These are phyloP conservation scores for Ophiostoma piceae DNA, from an alignment of 2,329 filamentous ascomycete species.

Conservation along the genomic window DNA sequence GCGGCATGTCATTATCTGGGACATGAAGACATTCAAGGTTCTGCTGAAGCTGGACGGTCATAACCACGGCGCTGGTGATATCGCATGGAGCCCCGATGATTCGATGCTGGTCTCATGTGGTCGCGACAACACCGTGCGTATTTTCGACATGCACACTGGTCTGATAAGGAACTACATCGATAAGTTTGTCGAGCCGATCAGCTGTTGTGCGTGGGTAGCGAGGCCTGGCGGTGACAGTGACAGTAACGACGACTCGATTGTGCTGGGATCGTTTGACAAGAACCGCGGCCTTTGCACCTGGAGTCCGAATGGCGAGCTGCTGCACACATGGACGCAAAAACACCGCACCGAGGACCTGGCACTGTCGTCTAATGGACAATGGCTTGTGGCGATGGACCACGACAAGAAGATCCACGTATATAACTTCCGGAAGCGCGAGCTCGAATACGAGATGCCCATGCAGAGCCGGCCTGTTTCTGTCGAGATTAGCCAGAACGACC, in stretches of 20 bases:
- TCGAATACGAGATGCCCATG: slow-evolving; percentile 68
- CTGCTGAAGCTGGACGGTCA: slow-evolving; percentile 61
- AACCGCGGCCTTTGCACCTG: slow-evolving; percentile 64
- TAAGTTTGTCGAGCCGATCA: slow-evolving; percentile 77
- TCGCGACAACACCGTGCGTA: slow-evolving; percentile 63
- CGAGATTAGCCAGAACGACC: slow-evolving; percentile 68
- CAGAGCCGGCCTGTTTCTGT: slow-evolving; percentile 71
- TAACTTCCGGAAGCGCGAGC: slow-evolving; percentile 67
- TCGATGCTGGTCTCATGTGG: slow-evolving; percentile 79
- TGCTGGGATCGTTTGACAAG: slow-evolving; percentile 71
- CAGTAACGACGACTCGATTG: slow-evolving; percentile 66
- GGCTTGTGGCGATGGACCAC: slow-evolving; percentile 72
- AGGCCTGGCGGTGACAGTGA: slow-evolving; percentile 37
- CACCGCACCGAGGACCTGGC: slow-evolving; percentile 79
- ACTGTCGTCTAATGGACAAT: slow-evolving; percentile 73
- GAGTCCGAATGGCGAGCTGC: slow-evolving; percentile 56
- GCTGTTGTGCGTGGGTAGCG: slow-evolving; percentile 76
- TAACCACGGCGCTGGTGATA: slow-evolving; percentile 65
- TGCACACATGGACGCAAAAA: slow-evolving; percentile 62
- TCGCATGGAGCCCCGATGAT: slow-evolving; percentile 91
- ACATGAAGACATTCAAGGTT: slow-evolving; percentile 63
- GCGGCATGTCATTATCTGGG: slow-evolving; percentile 73
- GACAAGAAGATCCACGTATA: slow-evolving; percentile 71
- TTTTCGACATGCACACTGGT: slow-evolving; percentile 72
- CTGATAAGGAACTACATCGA: slow-evolving; percentile 58